Evolutionary conservation across 768 basidiomycete genomes (phyloP), one percentile per base, ranked within the genome.

Genomic region (Rhizopogon roseolus): DNA sequence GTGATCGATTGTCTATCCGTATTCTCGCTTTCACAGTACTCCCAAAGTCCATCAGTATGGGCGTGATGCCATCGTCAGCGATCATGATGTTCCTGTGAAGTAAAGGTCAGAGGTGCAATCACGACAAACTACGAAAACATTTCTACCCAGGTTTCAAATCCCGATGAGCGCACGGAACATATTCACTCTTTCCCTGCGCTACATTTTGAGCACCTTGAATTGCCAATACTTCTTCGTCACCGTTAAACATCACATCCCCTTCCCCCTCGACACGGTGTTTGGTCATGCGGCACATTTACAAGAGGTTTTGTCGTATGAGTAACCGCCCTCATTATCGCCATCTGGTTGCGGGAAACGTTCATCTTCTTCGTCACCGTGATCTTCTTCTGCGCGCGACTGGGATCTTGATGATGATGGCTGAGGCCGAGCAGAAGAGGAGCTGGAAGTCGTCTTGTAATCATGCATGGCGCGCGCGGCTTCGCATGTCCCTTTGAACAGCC

Each of bases 11-110:
- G 55, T 88, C 82, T 54, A 98, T 80, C 25, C 74, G 76, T 54
- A 98, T 82, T 29, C 95, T 78, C 4, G 97, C 97, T 68, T 89
- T 90, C 63, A 86, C 77, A 2, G 88, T 81, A 58, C 93, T 97
- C 17, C 97, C 97, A 69, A 99, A 94, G 70, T 99, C 97, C 97
- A 99, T 99, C 8, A 99, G 81, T 54, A 99, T 90, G 1, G 97
- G 90, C 9, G 80, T 76, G 34, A 61, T 45, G 2, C 90, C 93
- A 51, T 97, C 90, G 63, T 99, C 96, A 13, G 94, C 81, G 54
- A 98, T 81, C 96, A 99, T 99, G 54, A 99, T 80, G 65, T 99
- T 99, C 49, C 94, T 98, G 37, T 45, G 6, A 40, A 6, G 54
- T 13, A 61, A 55, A 16, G 19, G 13, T 56, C 16, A 52, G 13